Evolutionary conservation across 345 rosid species (phyloP), one percentile per base, ranked within the genome.

Genomic region (Gossypium raimondii): DNA sequence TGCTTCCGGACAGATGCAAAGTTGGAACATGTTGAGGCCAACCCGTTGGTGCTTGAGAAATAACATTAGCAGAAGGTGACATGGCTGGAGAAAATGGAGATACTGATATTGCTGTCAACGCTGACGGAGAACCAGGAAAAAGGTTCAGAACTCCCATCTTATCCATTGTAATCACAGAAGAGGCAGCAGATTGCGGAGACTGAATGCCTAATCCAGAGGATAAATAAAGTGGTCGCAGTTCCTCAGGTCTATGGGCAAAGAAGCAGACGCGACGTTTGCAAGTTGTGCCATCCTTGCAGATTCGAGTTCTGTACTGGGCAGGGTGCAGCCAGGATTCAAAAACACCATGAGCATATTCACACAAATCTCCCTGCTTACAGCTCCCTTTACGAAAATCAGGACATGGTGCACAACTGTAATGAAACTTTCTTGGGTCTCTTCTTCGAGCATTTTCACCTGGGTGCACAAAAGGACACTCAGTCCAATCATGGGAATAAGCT

Each of bases 241-340:
- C 87, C 61, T 86, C 87, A 18, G 58, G 58, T 7, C 67, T 74
- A 58, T 86, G 87, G 17, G 87, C 87, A 67, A 86, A 86, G 34
- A 86, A 86, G 79, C 87, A 86, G 16, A 86, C 89, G 20, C 82
- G 78, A 29, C 86, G 74, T 17, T 79, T 72, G 63, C 89, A 84
- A 56, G 80, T 81, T 1, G 78, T 84, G 48, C 87, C 89, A 73
- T 86, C 89, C 74, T 86, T 86, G 81, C 89, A 86, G 11, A 84
- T 83, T 52, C 86, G 77, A 16, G 89, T 86, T 29, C 87, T 73
- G 69, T 86, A 86, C 50, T 84, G 89, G 22, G 84, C 87, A 7
- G 89, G 96, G 60, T 90, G 95, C 50, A 90, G 89, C 95, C 95
- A 90, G 76, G 89, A 90, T 77, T 90, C 95, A 72, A 90, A 90